Percentiles rank a stretch among this genome's conserved stretches.
These are phyloP conservation scores for Arachnomyces sp. DNA, from an alignment of 2,329 filamentous ascomycete species.

Conservation along the genomic window DNA sequence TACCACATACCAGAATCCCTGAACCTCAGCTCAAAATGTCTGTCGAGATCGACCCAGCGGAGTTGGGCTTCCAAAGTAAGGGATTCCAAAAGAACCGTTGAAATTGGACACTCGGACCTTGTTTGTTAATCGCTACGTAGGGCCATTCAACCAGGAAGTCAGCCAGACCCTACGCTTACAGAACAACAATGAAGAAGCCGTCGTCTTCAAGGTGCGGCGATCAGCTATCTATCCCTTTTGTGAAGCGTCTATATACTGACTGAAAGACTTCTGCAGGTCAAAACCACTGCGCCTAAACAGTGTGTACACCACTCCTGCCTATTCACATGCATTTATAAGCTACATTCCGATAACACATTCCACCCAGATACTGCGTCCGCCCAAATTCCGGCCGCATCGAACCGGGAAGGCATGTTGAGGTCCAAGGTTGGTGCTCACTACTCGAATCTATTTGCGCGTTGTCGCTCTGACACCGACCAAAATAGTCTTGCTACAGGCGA, in stretches of 20 bases:
- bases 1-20: conserved; percentile 12
- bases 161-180: conserved; percentile 53
- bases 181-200: conserved; percentile 51
- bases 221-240: too few relatives aligned
- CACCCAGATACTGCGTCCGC: conserved; percentile 81
- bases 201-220: conserved; percentile 56
- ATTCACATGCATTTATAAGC: conserved; percentile 4
- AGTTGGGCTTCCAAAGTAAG: conserved; percentile 86
- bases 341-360: conserved; percentile 16
- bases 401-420: conserved; percentile 80
- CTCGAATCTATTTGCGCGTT: conserved; percentile 1
- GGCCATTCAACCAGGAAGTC: conserved; percentile 58
- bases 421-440: conserved; percentile 59
- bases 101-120: conserved; percentile 7
- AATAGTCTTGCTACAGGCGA: conserved; percentile 86
- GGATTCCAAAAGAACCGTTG: conserved; percentile 10
- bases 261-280: conserved; percentile 57
- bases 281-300: conserved; percentile 98
- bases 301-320: conserved; percentile 46
- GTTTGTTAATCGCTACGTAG: conserved; percentile 33
- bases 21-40: conserved; percentile 59
- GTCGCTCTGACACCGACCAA: conserved; percentile 7
- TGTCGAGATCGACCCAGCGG: conserved; percentile 82
- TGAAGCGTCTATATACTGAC: conserved; percentile 19
- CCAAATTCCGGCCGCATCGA: conserved; percentile 96